Base-by-base conservation (phyloP, 345 rosid species). In the Toxicodendron radicans region DNA sequence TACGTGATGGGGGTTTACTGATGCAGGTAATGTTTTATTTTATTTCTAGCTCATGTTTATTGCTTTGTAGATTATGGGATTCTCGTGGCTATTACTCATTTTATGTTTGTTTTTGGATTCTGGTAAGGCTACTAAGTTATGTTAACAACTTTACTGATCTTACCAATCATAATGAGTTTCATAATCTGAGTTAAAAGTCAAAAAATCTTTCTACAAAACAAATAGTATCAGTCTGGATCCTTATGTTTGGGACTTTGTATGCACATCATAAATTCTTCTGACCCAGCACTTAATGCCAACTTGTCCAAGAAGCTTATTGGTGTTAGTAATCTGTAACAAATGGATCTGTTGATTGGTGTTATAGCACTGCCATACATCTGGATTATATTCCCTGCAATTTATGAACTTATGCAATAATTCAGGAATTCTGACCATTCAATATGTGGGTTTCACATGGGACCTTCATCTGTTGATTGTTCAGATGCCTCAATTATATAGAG, bases 1-100 rank as follows among this genome's bases (percentile, higher is more conserved):
- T 96, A 85, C 97, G 98, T 76, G 98, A 96, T 85, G 99, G 99
- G 60, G 99, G 98, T 80, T 84, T 96, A 75, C 66, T 96, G 82
- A 92, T 96, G 98, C 99, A 96, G 99, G 99, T 83, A 96, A 84
- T 89, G 46, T 68, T 75, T 52, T 70, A 59, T 65, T 63, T 61
- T 60, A 30, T 64, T 38, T 23, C 2, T 59, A 2, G 63, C 27
- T 14, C 23, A 32, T 58, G 45, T 56, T 61, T 59, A 45, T 77
- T 76, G 63, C 66, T 75, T 57, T 60, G 41, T 61, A n/a, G 74
- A 35, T 70, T 49, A 69, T 30, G 73, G 32, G 17, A 54, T 71
- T 70, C 62, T 73, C 58, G 2, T 63, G 43, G 48, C 21, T 61
- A 23, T 17, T 60, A 38, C 49, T 60, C 54, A 21, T 35, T n/a